These are phyloP conservation scores for Crithidia expoeki DNA, from an alignment of 208 protist species.

Conservation along the genomic window DNA sequence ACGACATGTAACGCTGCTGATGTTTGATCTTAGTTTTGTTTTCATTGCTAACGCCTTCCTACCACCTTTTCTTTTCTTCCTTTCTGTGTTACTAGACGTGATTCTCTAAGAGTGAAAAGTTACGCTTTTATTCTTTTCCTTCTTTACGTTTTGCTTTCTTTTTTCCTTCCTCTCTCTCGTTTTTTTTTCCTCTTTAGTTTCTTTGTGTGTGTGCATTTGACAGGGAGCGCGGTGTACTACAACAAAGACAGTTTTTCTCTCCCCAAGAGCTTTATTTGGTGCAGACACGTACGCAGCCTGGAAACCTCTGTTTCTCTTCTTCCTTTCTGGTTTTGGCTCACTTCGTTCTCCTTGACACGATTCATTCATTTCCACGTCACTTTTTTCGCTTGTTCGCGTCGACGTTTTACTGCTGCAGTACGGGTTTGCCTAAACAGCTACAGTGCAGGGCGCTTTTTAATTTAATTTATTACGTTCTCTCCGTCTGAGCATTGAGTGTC, in stretches of 20 bases:
- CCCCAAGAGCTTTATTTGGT: background rate
- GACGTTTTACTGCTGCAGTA: background rate
- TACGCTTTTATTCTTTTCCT: background rate
- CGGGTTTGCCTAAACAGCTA: background rate
- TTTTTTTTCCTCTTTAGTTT: conserved; percentile 8
- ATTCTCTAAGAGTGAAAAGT: conserved; percentile 11
- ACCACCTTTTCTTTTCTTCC: background rate
- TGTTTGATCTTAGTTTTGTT: background rate
- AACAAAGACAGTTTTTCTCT: background rate
- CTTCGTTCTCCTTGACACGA: background rate
- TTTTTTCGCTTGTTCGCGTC: background rate
- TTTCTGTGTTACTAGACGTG: background rate
- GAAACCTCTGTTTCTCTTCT: background rate
- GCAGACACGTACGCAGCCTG: conserved; percentile 1
- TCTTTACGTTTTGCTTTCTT: background rate
- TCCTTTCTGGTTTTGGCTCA: background rate
- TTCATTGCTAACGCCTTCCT: background rate
- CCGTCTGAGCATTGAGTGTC: background rate
- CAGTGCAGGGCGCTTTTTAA: background rate
- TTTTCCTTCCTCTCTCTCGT: background rate
- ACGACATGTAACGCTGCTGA: background rate
- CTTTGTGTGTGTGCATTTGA: background rate
- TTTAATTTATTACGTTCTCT: no score
- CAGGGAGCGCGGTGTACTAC: background rate
- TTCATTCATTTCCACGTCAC: background rate